Evolutionary conservation across 768 basidiomycete species (phyloP).

Genomic region (Chalciporus piperatus): DNA sequence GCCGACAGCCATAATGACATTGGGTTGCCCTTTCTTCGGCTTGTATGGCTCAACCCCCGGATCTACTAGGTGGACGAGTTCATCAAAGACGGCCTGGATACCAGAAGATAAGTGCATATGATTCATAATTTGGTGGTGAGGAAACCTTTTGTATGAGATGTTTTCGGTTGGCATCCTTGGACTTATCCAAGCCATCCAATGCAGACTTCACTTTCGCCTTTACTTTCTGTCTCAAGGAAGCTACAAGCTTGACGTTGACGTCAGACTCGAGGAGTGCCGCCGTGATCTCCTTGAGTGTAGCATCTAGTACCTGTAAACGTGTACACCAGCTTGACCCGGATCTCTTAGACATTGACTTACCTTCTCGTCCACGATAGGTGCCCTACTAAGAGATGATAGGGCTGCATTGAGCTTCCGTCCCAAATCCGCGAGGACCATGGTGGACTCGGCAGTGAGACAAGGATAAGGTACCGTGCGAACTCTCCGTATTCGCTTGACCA

Average conservation of each 20-base stretch:
- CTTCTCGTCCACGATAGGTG: constrained; percentile 89
- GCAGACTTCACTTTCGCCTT: constrained; percentile 85
- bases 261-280: constrained; percentile 93
- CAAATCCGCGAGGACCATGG: constrained; percentile 95
- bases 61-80: constrained; percentile 92
- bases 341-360: constrained; percentile 37
- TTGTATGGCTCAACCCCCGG: constrained; percentile 95
- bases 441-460: constrained; percentile 18
- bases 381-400: constrained; percentile 82
- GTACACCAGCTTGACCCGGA: constrained; percentile 2
- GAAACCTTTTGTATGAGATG: constrained; percentile 87
- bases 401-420: constrained; percentile 93
- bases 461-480: constrained; percentile 28
- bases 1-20: constrained; percentile 97
- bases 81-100: constrained; percentile 88
- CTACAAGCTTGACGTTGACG: constrained; percentile 96
- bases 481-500: constrained; percentile 1
- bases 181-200: constrained; percentile 68
- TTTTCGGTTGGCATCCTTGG: constrained; percentile 79
- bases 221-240: constrained; percentile 82
- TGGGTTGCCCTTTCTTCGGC: constrained; percentile 90
- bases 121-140: not conserved
- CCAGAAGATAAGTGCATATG: constrained; percentile 9
- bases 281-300: constrained; percentile 91
- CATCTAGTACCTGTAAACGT: constrained; percentile 77